Base-by-base conservation (phyloP, 164 flowering plant genomes). In the Vitis riparia region DNA sequence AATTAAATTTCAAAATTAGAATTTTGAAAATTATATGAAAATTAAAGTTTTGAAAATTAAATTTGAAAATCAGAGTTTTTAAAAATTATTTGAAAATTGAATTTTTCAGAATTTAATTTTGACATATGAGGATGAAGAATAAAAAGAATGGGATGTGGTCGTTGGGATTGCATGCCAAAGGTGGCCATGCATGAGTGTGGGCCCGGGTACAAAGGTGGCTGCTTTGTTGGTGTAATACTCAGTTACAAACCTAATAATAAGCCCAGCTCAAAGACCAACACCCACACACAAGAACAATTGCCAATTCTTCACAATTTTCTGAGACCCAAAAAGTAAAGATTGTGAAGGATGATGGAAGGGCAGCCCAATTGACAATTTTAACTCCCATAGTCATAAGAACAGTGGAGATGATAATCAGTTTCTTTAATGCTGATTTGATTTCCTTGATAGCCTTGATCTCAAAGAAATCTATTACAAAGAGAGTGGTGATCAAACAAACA, bases 211-310 rank as follows among this genome's bases (percentile, higher is more conserved):
- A n/a, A n/a, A n/a, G n/a, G n/a, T n/a, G n/a, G n/a, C n/a, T 29
- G 93, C 87, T 79, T 89, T 89, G 79, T 89, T 89, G 59, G 93
- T 89, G 74, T 87, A 89, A 68, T 89, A 89, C 75, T 89, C 93
- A 5, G 93, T 89, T 12, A 82, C 86, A 73, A 84, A 89, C 16
- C 93, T 91, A 70, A 88, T 88, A 47, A 83, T 76, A 66, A 88
- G 90, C 57, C 92, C 92, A 53, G 92, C 90, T 90, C 92, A 88
- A 23, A 87, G 84, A 59, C 93, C 93, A 69, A 89, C 84, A 56
- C 81, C 62, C 67, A 89, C 93, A 62, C 93, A 89, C 61, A 84
- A 68, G 75, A 87, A 89, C 53, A 89, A 68, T 50, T 89, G 79
- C 93, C 93, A 88, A 76, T 86, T 88, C 71, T 83, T 83, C 9